A percentile compares a stretch with the other conserved stretches of the same genome.
Conservation (phyloP, 495 filamentous ascomycete species). For the Choiromyces venosus region DNA sequence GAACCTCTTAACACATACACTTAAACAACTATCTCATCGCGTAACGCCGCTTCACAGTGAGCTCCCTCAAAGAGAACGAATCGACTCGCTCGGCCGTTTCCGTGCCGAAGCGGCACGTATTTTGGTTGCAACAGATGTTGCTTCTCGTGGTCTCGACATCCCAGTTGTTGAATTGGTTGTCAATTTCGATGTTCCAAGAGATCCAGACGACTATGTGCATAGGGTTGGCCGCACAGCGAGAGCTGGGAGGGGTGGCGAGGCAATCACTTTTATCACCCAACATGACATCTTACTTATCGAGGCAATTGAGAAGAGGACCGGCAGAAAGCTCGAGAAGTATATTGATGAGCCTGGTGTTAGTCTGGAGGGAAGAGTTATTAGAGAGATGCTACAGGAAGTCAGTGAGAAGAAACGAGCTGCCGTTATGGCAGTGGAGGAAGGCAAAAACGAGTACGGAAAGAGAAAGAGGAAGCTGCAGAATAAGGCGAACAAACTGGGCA, state of each 20-base stretch:
- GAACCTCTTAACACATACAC: constrained; percentile 75
- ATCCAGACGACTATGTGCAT: constrained; percentile 97
- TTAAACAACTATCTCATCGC: constrained; percentile 78
- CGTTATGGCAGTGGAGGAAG: constrained; percentile 81
- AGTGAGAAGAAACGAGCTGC: constrained; percentile 89
- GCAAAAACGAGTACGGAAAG: constrained; percentile 75
- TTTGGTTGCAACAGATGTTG: constrained; percentile 92
- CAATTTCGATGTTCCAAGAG: constrained; percentile 90
- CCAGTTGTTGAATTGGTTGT: constrained; percentile 83
- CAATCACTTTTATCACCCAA: constrained; percentile 86
- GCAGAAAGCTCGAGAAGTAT: constrained; percentile 72
- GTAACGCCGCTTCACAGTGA: constrained; percentile 85
- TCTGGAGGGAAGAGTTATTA: constrained; percentile 75
- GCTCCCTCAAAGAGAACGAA: constrained; percentile 75
- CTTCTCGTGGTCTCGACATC: constrained; percentile 92
- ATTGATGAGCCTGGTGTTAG: constrained; percentile 76
- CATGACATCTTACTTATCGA: constrained; percentile 80
- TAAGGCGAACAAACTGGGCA: constrained; percentile 39
- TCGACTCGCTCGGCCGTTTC: constrained; percentile 82
- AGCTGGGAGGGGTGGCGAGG: constrained; percentile 74
- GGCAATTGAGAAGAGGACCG: constrained; percentile 80
- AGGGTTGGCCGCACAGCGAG: constrained; percentile 90
- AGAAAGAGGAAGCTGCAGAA: constrained; percentile 59
- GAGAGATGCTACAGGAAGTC: constrained; percentile 78
- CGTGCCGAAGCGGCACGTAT: constrained; percentile 85